Percentiles rank a stretch among this genome's conserved stretches.
phyloP scores from a whole-genome alignment of 768 basidiomycete genomes.

The Scleroderma citrinum region DNA sequence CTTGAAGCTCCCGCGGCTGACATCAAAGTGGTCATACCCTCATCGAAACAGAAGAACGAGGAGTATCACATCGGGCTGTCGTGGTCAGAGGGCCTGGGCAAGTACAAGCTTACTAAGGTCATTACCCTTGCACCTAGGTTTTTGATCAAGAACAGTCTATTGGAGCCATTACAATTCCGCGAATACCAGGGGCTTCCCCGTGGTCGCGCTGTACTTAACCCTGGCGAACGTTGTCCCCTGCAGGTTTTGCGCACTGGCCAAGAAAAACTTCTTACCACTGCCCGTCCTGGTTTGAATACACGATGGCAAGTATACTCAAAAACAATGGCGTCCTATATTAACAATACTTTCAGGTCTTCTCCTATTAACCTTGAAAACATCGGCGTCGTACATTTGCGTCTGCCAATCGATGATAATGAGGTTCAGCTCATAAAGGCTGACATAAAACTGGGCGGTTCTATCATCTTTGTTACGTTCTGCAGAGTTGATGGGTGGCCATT shows the following conservation, averaged over 20 bases:
- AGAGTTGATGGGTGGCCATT: slow-evolving; percentile 80
- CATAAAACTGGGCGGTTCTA: slow-evolving; percentile 77
- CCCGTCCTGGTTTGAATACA: slow-evolving; percentile 79
- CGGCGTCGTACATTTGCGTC: slow-evolving; percentile 71
- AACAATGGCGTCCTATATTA: not conserved
- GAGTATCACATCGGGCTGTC: slow-evolving; percentile 82
- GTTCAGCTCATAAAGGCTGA: slow-evolving; percentile 67
- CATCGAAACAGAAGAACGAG: slow-evolving; percentile 53
- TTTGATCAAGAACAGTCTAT: slow-evolving; percentile 77
- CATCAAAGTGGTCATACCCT: slow-evolving; percentile 67
- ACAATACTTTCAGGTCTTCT: slow-evolving; percentile 60
- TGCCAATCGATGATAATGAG: slow-evolving; percentile 37
- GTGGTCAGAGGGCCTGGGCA: slow-evolving; percentile 91
- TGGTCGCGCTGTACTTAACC: slow-evolving; percentile 53
- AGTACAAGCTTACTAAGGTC: slow-evolving; percentile 94
- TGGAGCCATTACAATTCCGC: slow-evolving; percentile 67
- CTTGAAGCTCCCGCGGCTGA: slow-evolving; percentile 93
- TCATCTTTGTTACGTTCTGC: slow-evolving; percentile 78
- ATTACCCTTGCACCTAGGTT: slow-evolving; percentile 90
- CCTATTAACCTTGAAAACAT: slow-evolving; percentile 92
- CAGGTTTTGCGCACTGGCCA: slow-evolving; percentile 59
- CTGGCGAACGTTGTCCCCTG: slow-evolving; percentile 66
- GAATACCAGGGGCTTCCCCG: slow-evolving; percentile 72
- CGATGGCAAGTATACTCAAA: slow-evolving; percentile 61
- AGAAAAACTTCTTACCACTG: slow-evolving; percentile 75